Percentiles rank a stretch among this genome's conserved stretches.
Conservation (phyloP, 345 rosid genomes). For the Eucalyptus cloeziana region DNA sequence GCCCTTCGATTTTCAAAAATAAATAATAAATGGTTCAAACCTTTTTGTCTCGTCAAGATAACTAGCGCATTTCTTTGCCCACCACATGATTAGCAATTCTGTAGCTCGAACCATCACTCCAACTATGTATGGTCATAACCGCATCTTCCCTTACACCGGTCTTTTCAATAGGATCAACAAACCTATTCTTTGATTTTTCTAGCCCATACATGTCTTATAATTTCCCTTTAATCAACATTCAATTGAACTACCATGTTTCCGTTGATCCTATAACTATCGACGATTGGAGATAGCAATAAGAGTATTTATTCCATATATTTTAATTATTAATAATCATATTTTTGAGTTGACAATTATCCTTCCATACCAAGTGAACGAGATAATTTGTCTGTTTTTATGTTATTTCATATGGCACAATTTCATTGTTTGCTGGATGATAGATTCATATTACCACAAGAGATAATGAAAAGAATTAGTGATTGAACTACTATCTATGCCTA, state of each 20-base stretch:
- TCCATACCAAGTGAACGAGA: neutral
- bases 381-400: too few relatives aligned
- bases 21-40: neutral
- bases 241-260: neutral
- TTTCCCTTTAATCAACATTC: neutral
- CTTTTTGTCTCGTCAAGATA: neutral
- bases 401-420: too few relatives aligned
- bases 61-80: neutral
- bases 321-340: too few relatives aligned
- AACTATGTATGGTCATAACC: neutral
- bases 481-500: neutral
- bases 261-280: neutral
- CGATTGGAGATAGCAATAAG: too few relatives aligned
- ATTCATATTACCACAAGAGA: neutral
- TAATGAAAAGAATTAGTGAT: neutral
- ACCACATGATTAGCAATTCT: neutral
- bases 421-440: neutral
- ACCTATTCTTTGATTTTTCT: too few relatives aligned
- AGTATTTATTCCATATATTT: neutral
- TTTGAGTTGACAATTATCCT: neutral
- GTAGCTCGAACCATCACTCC: neutral
- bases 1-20: neutral
- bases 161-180: neutral
- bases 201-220: neutral
- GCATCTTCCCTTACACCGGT: neutral